Evolutionary conservation across 2,329 filamentous ascomycete species (phyloP), one percentile per base, ranked within the genome.

Genomic region (Ophiocordyceps sinensis): DNA sequence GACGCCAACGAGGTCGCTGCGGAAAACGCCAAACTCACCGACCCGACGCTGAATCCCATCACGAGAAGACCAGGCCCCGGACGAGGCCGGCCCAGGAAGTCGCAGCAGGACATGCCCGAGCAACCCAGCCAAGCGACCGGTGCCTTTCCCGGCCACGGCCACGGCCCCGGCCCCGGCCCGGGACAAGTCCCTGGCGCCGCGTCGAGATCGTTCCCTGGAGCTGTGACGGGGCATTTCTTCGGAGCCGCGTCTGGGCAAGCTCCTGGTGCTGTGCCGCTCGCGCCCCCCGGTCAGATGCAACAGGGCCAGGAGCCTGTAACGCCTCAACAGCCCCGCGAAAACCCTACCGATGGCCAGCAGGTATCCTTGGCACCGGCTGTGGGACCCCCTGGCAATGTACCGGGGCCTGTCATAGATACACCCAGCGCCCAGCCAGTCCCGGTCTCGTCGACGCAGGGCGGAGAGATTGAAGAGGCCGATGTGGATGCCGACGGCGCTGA

Each of bases 31-130:
- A 56, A 61, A 35, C 66, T 59, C 43, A 34, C 59, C 41, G 73
- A 77, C 49, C 73, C 73, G 9, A 68, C 67, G 0, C 41, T 61
- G 46, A 76, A 77, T 43, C 74, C 74, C 39, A 76, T 77, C 49
- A 77, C 71, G n/a, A 64, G 73, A 14, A 66, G 74, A 23, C 73
- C 74, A 4, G 74, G 74, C 0, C 73, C 73, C 4, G 73, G 73
- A 12, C 66, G 73, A 36, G 71, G 72, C 2, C 63, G 73, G 7
- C 69, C 71, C 0, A 62, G 66, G 41, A 77, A 75, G 51, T 56
- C 60, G 34, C 56, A 58, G n/a, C 47, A 51, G 6, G 31, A 35
- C 12, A 15, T n/a, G 15, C 15, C 30, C 6, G 35, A 36, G 12
- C 47, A 41, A 26, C 37, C 28, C 38, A 41, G 11, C 23, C 39